Percentiles rank a stretch among this genome's conserved stretches.
phyloP scores from a whole-genome alignment of 2,329 filamentous ascomycete species.

The Trichoderma endophyticum region DNA sequence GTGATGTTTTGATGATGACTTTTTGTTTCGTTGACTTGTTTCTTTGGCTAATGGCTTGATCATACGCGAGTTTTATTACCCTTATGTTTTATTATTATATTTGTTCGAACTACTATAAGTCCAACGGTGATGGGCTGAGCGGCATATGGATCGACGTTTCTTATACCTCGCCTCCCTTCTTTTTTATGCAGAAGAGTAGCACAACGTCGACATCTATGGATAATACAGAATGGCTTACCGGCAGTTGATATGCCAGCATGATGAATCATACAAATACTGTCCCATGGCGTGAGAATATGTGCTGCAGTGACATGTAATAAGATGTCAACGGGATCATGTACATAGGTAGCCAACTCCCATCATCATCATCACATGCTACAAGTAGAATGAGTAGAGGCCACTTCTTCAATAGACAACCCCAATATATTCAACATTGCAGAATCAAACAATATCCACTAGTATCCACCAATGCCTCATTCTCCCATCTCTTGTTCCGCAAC shows the following conservation, averaged over 20 bases:
- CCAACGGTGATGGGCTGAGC: not conserved
- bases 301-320: not conserved
- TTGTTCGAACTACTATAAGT: not conserved
- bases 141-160: not conserved
- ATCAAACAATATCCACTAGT: not conserved
- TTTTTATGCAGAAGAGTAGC: not conserved
- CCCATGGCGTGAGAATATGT: not conserved
- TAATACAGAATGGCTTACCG: not conserved
- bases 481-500: not conserved
- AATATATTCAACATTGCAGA: not conserved
- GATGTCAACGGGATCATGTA: not conserved
- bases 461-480: not conserved
- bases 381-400: not conserved
- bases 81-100: not conserved
- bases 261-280: not conserved
- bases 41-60: not conserved
- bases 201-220: not conserved
- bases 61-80: not conserved
- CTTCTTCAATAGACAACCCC: not conserved
- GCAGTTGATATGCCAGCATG: not conserved
- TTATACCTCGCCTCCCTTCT: not conserved
- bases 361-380: not conserved
- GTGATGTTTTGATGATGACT: slow-evolving; percentile 14
- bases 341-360: not conserved
- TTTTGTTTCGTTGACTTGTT: not conserved